phyloP scores from a whole-genome alignment of 441 rosid species.

The Raphanus hybrid region DNA sequence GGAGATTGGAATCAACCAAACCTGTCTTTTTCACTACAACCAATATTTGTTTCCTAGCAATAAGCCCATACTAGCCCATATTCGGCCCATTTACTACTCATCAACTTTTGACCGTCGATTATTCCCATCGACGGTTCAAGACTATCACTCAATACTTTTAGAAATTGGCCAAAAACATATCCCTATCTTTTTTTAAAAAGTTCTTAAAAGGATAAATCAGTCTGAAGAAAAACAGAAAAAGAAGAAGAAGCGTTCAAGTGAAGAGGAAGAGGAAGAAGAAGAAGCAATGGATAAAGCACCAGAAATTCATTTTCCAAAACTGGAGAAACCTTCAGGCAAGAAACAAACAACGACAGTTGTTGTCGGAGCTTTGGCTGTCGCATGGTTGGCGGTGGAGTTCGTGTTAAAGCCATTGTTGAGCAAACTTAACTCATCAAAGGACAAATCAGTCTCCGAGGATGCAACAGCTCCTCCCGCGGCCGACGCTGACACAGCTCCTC shows the following conservation, averaged over 20 bases:
- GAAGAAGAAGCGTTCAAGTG: constrained; percentile 7
- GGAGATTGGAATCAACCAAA: constrained; percentile 21
- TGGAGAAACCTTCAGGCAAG: constrained; percentile 49
- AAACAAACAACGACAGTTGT: constrained; percentile 68
- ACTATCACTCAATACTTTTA: constrained; percentile 8
- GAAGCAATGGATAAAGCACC: constrained; percentile 30
- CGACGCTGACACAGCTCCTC: background rate
- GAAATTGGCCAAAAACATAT: background rate
- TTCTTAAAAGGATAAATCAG: constrained; percentile 12
- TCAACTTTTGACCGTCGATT: constrained; percentile 35
- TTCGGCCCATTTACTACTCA: constrained; percentile 19
- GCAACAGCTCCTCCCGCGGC: constrained; percentile 11
- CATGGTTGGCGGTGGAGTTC: constrained; percentile 81
- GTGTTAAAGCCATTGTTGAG: constrained; percentile 75
- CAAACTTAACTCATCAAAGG: constrained; percentile 62
- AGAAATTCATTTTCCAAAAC: constrained; percentile 31
- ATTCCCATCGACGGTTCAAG: constrained; percentile 23
- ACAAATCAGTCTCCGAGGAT: constrained; percentile 58
- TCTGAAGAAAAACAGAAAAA: background rate
- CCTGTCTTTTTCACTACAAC: constrained; percentile 9
- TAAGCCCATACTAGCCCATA: constrained; percentile 20
- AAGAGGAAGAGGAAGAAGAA: constrained; percentile 25
- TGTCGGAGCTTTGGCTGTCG: constrained; percentile 74
- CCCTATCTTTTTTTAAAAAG: background rate
- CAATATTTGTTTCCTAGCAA: constrained; percentile 32